Conservation (phyloP, 1,284 basidiomycete genomes). For the Ceratobasidium sp. region DNA sequence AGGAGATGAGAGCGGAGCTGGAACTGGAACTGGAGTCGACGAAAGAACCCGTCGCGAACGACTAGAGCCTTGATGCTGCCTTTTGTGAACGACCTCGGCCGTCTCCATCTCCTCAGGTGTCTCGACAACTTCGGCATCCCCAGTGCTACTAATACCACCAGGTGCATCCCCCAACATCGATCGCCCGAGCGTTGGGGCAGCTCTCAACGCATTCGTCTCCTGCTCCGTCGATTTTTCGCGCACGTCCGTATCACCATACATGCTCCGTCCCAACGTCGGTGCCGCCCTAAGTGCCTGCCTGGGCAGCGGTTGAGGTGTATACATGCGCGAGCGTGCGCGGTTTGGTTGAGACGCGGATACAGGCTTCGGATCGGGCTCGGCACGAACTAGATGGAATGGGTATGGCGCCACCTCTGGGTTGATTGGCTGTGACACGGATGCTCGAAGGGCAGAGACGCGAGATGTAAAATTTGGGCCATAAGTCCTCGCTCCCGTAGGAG, state of each 20-base stretch:
- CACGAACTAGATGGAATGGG: conserved; percentile 6
- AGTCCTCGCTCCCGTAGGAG: not conserved
- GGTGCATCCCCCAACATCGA: not conserved
- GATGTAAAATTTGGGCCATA: not conserved
- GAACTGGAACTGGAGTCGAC: too few species aligned
- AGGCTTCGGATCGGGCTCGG: not conserved
- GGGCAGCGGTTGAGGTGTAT: conserved; percentile 22
- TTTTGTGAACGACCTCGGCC: not conserved
- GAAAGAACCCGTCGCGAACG: not conserved
- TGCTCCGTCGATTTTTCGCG: not conserved
- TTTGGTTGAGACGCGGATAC: not conserved
- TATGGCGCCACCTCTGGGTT: not conserved
- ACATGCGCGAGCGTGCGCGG: conserved; percentile 10
- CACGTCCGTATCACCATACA: conserved; percentile 3
- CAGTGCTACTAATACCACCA: not conserved
- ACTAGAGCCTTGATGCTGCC: not conserved
- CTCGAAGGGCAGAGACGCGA: conserved; percentile 1
- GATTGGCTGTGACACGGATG: conserved; percentile 3
- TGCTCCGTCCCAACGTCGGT: conserved; percentile 36
- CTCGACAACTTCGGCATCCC: not conserved
- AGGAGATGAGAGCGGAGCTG: not conserved
- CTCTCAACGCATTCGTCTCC: conserved; percentile 1
- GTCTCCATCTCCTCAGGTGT: not conserved
- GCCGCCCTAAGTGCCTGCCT: conserved; percentile 15
- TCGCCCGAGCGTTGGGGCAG: conserved; percentile 36